Evolutionary conservation across 1,284 basidiomycete genomes (phyloP).

Genomic region (Cryptococcus sp.): DNA sequence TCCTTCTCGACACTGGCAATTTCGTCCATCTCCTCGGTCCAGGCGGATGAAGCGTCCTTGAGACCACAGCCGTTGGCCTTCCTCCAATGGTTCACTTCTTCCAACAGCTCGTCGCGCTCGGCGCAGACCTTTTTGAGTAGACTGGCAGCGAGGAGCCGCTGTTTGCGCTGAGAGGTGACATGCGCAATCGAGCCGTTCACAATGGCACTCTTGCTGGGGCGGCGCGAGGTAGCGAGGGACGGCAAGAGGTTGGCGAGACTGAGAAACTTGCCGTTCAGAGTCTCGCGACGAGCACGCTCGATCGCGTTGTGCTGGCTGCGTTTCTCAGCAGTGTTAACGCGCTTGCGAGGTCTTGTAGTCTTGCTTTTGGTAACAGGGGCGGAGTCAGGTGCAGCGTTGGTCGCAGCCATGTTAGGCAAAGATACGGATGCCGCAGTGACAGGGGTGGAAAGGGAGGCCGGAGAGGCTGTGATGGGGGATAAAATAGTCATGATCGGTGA

Average conservation of each 20-base stretch:
- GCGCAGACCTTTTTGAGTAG: slow-evolving; percentile 72
- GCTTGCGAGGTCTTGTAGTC: slow-evolving; percentile 61
- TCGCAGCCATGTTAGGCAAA: slow-evolving; percentile 19
- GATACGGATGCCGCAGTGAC: slow-evolving; percentile 11
- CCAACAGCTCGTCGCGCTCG: slow-evolving; percentile 75
- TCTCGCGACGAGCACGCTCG: slow-evolving; percentile 86
- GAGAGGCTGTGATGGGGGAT: slow-evolving; percentile 37
- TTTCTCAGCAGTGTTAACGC: slow-evolving; percentile 90
- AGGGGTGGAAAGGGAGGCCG: slow-evolving; percentile 19
- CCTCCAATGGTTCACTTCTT: slow-evolving; percentile 85
- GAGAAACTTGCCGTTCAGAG: slow-evolving; percentile 84
- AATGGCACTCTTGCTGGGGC: slow-evolving; percentile 90
- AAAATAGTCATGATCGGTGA: slow-evolving; percentile 24
- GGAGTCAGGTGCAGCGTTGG: slow-evolving; percentile 23
- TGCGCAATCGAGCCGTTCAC: slow-evolving; percentile 88
- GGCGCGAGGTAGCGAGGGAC: slow-evolving; percentile 81
- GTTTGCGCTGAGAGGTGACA: slow-evolving; percentile 75
- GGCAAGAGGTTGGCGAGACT: slow-evolving; percentile 82
- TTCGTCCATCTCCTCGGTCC: slow-evolving; percentile 49
- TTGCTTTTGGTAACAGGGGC: slow-evolving; percentile 23
- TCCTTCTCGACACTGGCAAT: slow-evolving; percentile 50
- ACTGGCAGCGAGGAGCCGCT: slow-evolving; percentile 72
- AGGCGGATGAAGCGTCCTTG: slow-evolving; percentile 60
- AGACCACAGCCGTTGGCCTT: slow-evolving; percentile 61
- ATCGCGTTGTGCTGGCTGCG: slow-evolving; percentile 93